Evolutionary conservation across 192 early-diverging fungal genomes (phyloP).

Genomic region (Ramicandelaber brevisporus): DNA sequence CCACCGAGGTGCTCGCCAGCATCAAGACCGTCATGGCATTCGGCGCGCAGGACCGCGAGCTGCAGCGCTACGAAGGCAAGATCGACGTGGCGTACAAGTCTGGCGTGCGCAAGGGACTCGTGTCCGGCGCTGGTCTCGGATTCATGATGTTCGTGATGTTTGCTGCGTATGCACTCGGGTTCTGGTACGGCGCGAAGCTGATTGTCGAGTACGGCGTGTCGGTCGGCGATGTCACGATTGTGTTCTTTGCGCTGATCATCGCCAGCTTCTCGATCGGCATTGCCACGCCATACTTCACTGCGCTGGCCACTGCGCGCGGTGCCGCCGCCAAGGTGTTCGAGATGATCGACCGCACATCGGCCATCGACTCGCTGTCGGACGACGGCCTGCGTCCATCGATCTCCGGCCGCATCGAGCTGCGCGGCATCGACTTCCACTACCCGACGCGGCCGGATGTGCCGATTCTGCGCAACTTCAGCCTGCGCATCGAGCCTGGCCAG

Average conservation of each 20-base stretch:
- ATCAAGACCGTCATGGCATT: conserved; percentile 82
- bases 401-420: conserved; percentile 43
- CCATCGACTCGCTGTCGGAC: conserved; percentile 33
- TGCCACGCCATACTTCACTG: conserved; percentile 41
- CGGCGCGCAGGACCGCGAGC: conserved; percentile 44
- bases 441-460: conserved; percentile 59
- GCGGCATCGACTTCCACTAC: conserved; percentile 56
- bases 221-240: conserved; percentile 34
- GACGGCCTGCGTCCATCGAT: conserved; percentile 14
- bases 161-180: conserved; percentile 46
- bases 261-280: conserved; percentile 50
- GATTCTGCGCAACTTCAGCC: conserved; percentile 43
- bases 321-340: conserved; percentile 58
- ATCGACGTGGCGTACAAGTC: conserved; percentile 29
- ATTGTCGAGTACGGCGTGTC: conserved; percentile 20
- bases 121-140: conserved; percentile 40
- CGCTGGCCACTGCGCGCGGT: conserved; percentile 47
- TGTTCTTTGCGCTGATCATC: conserved; percentile 75
- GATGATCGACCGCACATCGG: conserved; percentile 56
- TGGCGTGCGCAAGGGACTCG: conserved; percentile 32
- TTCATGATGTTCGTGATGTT: conserved; percentile 52
- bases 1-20: conserved; percentile 54
- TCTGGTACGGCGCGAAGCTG: conserved; percentile 54
- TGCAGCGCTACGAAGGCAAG: conserved; percentile 26
- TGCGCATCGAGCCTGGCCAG: conserved; percentile 47